Evolutionary conservation across 2,329 filamentous ascomycete species (phyloP).

Genomic region (Apiospora sp.): DNA sequence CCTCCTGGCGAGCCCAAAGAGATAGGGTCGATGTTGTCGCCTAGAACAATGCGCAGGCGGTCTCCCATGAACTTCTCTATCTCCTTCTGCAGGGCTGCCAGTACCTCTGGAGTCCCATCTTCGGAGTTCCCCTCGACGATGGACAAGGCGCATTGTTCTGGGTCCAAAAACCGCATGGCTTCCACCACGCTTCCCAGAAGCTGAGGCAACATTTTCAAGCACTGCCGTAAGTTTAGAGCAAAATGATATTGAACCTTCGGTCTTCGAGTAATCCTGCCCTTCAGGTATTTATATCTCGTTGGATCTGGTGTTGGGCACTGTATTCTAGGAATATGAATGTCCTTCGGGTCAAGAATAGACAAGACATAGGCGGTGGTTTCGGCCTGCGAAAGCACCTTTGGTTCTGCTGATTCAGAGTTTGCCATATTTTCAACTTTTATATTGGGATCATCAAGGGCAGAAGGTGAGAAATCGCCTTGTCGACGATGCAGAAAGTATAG

Average conservation of each 20-base stretch:
- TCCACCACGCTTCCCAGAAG: constrained; percentile 61
- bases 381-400: not conserved
- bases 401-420: not conserved
- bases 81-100: constrained; percentile 40
- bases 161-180: constrained; percentile 57
- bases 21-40: not conserved
- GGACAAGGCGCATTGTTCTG: constrained; percentile 58
- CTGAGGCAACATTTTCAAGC: constrained; percentile 53
- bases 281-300: constrained; percentile 35
- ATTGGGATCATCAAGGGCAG: not conserved
- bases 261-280: not conserved
- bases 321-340: constrained; percentile 35
- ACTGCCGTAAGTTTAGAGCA: constrained; percentile 59
- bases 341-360: constrained; percentile 40
- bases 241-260: constrained; percentile 53
- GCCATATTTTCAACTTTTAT: not conserved
- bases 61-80: not conserved
- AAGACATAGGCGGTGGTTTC: constrained; percentile 34
- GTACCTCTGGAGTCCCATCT: constrained; percentile 61
- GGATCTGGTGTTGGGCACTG: constrained; percentile 38
- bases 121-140: constrained; percentile 63
- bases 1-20: not conserved
- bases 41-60: not conserved
- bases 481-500: not conserved
- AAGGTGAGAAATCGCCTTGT: not conserved